Conservation (phyloP, 2,329 filamentous ascomycete species). For the Sphaerulina musiva region DNA sequence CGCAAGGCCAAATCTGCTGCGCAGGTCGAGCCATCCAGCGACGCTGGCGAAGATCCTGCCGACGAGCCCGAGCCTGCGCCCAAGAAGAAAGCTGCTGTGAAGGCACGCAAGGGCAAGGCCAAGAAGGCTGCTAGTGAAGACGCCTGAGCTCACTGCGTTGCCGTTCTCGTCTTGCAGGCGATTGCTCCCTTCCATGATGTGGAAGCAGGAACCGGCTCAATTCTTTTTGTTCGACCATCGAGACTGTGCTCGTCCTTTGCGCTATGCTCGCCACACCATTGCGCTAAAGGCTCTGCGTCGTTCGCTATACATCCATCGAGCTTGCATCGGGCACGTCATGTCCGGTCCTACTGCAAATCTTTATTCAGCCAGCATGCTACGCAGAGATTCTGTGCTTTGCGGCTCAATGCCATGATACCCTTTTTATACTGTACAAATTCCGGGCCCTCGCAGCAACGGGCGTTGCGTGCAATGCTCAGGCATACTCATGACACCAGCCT, state of each 20-base stretch:
- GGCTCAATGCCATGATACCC: background rate
- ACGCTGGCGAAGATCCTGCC: conserved; percentile 11
- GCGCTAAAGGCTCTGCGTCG: too few species aligned
- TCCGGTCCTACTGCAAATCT: background rate
- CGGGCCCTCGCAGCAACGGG: too few species aligned
- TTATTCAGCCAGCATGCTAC: background rate
- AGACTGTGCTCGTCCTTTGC: too few species aligned
- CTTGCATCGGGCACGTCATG: background rate
- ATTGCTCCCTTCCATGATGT: background rate
- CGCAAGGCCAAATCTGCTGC: conserved; percentile 30
- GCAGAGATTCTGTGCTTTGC: background rate
- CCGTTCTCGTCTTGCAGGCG: background rate
- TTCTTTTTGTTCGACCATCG: too few species aligned
- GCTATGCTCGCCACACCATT: too few species aligned
- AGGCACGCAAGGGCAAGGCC: conserved; percentile 30
- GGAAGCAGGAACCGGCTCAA: background rate
- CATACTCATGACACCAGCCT: background rate
- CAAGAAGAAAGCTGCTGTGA: conserved; percentile 27
- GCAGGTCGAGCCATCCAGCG: conserved; percentile 15
- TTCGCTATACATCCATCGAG: too few species aligned
- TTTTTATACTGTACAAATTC: background rate
- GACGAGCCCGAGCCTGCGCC: conserved; percentile 30
- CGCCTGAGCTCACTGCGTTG: background rate
- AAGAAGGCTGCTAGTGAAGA: conserved; percentile 26
- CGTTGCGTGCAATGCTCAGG: too few species aligned